phyloP scores from a whole-genome alignment of 768 basidiomycete species.

The Psilocybe cyanescens region DNA sequence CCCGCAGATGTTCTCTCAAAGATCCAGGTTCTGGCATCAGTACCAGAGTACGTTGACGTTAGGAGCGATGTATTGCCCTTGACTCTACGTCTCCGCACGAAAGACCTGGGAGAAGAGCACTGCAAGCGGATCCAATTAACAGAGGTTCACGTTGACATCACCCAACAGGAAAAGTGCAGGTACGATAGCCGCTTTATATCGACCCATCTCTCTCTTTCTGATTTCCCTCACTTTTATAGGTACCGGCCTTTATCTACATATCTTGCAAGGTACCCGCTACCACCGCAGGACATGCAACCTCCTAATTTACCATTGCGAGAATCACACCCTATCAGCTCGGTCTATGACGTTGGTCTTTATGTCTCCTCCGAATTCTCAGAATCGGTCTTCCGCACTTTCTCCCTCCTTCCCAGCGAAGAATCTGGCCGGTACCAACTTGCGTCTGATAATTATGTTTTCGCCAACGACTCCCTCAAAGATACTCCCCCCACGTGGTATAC shows the following conservation, averaged over 20 bases:
- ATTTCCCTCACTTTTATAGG: conserved; percentile 32
- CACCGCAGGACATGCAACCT: conserved; percentile 60
- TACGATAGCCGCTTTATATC: conserved; percentile 27
- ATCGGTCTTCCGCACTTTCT: conserved; percentile 39
- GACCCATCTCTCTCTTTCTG: background rate
- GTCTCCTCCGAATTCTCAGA: conserved; percentile 24
- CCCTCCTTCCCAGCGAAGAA: conserved; percentile 52
- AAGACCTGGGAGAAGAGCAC: conserved; percentile 49
- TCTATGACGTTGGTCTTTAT: conserved; percentile 53
- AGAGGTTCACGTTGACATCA: conserved; percentile 57
- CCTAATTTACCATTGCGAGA: conserved; percentile 60
- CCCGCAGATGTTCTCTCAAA: conserved; percentile 60
- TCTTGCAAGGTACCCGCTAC: conserved; percentile 55
- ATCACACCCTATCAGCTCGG: conserved; percentile 56
- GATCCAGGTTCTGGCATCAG: conserved; percentile 65
- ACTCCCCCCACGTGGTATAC: conserved; percentile 57
- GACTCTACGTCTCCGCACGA: conserved; percentile 61
- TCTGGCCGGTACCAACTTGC: conserved; percentile 51
- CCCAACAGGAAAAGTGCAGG: conserved; percentile 73
- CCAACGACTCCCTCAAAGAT: conserved; percentile 35
- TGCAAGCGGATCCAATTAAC: conserved; percentile 60
- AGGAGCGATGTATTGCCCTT: conserved; percentile 55
- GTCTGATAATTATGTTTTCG: conserved; percentile 54
- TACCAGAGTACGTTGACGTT: conserved; percentile 58
- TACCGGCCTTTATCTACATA: conserved; percentile 44